Base-by-base conservation (phyloP, 2,329 filamentous ascomycete species). In the Eutypella sp. region DNA sequence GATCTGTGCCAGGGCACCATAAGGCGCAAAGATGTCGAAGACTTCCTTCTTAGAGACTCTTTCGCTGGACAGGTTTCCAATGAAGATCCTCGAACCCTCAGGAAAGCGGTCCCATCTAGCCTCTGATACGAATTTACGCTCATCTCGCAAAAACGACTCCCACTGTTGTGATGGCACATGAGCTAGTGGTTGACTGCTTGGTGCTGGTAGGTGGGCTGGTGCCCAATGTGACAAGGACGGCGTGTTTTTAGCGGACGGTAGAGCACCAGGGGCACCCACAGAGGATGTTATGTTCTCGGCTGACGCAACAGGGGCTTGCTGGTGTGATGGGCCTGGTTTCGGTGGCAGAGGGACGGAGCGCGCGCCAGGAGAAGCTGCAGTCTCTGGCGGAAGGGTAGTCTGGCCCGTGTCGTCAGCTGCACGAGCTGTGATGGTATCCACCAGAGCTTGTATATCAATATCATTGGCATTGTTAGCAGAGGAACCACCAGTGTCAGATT, bases 1-100 rank as follows among this genome's bases (percentile, higher is more conserved):
- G 49, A 97, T 93, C 64, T 99, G 93, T 2, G 91, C 92, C 40
- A 99, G 74, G 50, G 84, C 85, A 44, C 93, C 93, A 62, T 89
- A 91, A 47, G 77, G 79, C 61, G 90, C 83, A 62, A 99, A 97
- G 16, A 92, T 77, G 61, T 95, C 86, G 67, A 96, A 97, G 8
- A 97, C 82, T 66, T 97, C 91, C 54, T 87, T 82, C 68, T 97
- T 97, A 6, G 89, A 93, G 13, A 96, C 91, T 61, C 91, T 85
- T 64, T 97, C 92, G 44, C 87, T 92, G 2, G 90, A 91, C 10
- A 99, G 76, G 62, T 97, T 99, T 45, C 91, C 88, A 62, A 93
- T 88, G 61, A 92, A 92, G 42, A 93, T 75, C 49, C 88, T 77
- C 16, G 87, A 90, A 4, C 84, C 85, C 43, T 82, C 75, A 0